Evolutionary conservation across 768 basidiomycete genomes (phyloP).

Genomic region (Boletus sp.): DNA sequence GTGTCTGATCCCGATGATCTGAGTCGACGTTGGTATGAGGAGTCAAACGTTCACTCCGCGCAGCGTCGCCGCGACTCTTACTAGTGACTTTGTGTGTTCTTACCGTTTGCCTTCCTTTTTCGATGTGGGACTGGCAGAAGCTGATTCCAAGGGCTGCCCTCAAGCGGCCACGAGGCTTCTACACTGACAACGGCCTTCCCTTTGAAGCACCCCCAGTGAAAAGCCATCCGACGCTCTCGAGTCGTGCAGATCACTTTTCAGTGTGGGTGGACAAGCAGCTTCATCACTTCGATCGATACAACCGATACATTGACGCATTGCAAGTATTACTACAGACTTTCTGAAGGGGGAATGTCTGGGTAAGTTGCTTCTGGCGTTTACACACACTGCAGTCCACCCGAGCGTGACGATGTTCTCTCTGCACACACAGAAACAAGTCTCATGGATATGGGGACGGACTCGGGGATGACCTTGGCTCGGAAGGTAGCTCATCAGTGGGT

Average conservation of each 20-base stretch:
- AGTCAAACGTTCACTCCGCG: no score
- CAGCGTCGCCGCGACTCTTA: no score
- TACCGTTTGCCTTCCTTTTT: neutral
- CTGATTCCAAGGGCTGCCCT: neutral
- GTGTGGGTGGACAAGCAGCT: neutral
- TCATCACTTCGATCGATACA: neutral
- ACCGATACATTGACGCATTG: neutral
- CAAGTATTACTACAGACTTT: neutral
- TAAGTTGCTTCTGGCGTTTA: neutral
- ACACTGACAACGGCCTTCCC: neutral
- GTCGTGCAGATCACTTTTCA: constrained; percentile 4
- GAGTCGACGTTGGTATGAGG: no score
- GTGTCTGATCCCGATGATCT: no score
- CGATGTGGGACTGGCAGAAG: neutral
- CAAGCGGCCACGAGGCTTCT: neutral
- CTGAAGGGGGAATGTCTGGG: neutral
- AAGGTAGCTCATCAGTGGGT: neutral
- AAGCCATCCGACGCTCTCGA: neutral
- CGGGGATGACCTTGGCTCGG: no score
- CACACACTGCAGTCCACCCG: neutral
- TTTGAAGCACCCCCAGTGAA: neutral
- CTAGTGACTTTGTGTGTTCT: neutral
- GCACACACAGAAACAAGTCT: neutral
- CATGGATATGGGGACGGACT: neutral
- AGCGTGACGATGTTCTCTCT: neutral